Percentiles rank a stretch among this genome's conserved stretches.
phyloP scores from a whole-genome alignment of 2,329 filamentous ascomycete species.

The Cercospora sojina region DNA sequence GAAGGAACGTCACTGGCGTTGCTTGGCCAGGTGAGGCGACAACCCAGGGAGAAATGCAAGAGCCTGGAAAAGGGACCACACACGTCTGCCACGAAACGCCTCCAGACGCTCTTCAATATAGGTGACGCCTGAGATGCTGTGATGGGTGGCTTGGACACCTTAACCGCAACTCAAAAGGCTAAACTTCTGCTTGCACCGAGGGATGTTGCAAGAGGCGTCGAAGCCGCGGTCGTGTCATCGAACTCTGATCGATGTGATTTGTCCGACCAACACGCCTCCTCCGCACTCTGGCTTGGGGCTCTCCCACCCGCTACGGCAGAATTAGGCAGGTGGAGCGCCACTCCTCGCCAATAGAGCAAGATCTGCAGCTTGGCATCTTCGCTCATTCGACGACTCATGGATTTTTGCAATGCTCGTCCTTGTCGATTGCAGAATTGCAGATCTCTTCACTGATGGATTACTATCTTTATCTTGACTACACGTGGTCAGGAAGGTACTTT shows the following conservation, averaged over 20 bases:
- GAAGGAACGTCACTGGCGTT: background rate
- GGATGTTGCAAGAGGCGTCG: constrained; percentile 2
- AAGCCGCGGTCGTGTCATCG: constrained; percentile 2
- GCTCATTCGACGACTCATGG: background rate
- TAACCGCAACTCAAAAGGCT: background rate
- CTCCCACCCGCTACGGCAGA: background rate
- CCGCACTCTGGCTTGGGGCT: constrained; percentile 5
- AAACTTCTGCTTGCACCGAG: constrained; percentile 4
- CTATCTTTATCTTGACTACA: background rate
- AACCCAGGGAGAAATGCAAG: background rate
- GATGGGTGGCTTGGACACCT: background rate
- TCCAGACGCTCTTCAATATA: background rate
- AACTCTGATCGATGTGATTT: background rate
- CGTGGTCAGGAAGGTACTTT: background rate
- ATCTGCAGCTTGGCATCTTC: constrained; percentile 17
- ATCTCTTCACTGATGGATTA: background rate
- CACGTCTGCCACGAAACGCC: constrained; percentile 3
- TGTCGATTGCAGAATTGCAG: background rate
- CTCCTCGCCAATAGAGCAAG: background rate
- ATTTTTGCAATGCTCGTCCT: background rate
- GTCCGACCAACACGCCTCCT: constrained; percentile 6
- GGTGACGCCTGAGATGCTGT: constrained; percentile 8
- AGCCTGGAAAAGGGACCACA: background rate
- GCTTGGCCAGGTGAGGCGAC: background rate
- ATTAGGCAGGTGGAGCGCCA: constrained; percentile 3